Evolutionary conservation across 2,329 filamentous ascomycete species (phyloP), one percentile per base, ranked within the genome.

Genomic region (Penicillium brevicompactum): DNA sequence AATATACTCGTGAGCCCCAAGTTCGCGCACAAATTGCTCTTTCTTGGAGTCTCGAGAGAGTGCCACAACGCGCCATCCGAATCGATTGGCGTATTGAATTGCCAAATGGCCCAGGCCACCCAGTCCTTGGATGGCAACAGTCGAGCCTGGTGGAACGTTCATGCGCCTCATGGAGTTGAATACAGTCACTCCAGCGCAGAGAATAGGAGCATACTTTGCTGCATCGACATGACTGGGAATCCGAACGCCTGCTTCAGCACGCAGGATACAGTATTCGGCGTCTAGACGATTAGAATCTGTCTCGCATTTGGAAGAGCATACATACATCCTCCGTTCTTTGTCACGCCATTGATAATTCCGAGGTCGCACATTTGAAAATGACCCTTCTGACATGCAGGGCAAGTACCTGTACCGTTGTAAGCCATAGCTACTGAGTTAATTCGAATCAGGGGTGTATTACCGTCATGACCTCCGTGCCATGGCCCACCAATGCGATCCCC

Each of bases 341-440:
- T 83, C 5, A 89, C 80, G 11, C 90, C 89, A 68, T 90, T 92
- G 67, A 91, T 69, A 0, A 72, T 69, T 46, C 68, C 74, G 60
- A 87, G 83, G 21, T 84, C 78, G 72, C 90, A 92, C 73, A 87
- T 86, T 70, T 92, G 87, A 75, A 84, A 89, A 22, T 82, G 70
- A 1, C 84, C 85, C 14, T 83, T 79, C 52, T 82, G 80, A 74
- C 89, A 92, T 11, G 81, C 68, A 30, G 79, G 80, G 75, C 89
- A 92, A 1, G 74, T 76, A 2, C 85, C 86, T 82, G 37, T 18
- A 46, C 13, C 24, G 3, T 8, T 8, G 27, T 9, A 7, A n/a
- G 32, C 21, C 44, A 31, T 32, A 4, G 13, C 18, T 18, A 46
- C 22, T 14, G 16, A 41, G 31, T 34, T 8, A 14, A 11, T 11